A percentile compares a stretch with the other conserved stretches of the same genome.
Evolutionary conservation across 306 rosid genomes (phyloP).

Genomic region (Acacia crassicarpa): DNA sequence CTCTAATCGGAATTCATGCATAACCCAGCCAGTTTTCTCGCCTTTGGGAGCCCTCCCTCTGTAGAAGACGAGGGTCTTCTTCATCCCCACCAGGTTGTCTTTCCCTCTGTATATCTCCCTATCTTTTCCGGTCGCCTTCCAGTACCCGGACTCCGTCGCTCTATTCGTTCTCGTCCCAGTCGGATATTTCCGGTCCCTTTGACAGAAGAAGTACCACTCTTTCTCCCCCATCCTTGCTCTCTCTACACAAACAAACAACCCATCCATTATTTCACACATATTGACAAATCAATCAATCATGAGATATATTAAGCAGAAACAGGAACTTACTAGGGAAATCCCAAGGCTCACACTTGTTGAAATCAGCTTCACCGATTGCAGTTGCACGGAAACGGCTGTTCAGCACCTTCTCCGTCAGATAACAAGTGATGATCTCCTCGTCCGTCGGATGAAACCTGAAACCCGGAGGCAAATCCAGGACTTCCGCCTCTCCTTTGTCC

Average conservation of each 20-base stretch:
- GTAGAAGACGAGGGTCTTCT: slow-evolving; percentile 93
- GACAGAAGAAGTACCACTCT: slow-evolving; percentile 90
- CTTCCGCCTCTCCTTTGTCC: slow-evolving; percentile 40
- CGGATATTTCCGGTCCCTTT: slow-evolving; percentile 87
- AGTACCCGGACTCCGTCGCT: slow-evolving; percentile 86
- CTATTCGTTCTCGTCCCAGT: slow-evolving; percentile 93
- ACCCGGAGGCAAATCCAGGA: slow-evolving; percentile 80
- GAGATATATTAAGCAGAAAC: not conserved
- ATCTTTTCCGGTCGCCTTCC: slow-evolving; percentile 99
- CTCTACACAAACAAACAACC: slow-evolving; percentile 42
- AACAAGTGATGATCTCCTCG: slow-evolving; percentile 71
- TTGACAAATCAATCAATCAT: too few species aligned
- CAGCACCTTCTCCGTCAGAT: slow-evolving; percentile 61
- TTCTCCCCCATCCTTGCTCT: slow-evolving; percentile 95
- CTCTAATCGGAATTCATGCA: slow-evolving; percentile 91
- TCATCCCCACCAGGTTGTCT: slow-evolving; percentile 80
- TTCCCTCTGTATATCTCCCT: slow-evolving; percentile 68
- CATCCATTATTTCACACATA: not conserved
- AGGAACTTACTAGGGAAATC: slow-evolving; percentile 66
- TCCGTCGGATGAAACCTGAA: slow-evolving; percentile 90
- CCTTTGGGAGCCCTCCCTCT: slow-evolving; percentile 96
- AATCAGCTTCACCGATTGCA: slow-evolving; percentile 84
- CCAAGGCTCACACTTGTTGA: slow-evolving; percentile 92
- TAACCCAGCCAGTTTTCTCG: slow-evolving; percentile 89
- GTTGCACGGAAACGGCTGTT: slow-evolving; percentile 56